phyloP scores from a whole-genome alignment of 169 alveolate species.

The Eimeria mitis region DNA sequence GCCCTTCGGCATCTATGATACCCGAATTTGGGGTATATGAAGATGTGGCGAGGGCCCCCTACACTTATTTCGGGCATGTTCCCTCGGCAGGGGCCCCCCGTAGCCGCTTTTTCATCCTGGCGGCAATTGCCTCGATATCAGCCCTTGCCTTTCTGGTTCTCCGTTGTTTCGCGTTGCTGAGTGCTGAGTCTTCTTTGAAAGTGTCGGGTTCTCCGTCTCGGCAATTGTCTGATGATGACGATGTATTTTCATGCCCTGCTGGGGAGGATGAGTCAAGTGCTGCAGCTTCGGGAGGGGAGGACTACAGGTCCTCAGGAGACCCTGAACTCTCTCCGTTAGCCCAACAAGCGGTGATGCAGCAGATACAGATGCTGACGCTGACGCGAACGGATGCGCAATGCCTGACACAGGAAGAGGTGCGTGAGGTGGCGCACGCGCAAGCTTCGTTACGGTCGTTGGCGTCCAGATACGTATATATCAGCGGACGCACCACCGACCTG shows the following conservation, averaged over 20 bases:
- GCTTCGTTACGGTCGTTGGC: not conserved
- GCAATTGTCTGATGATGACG: not conserved
- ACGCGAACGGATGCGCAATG: not conserved
- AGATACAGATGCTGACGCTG: not conserved
- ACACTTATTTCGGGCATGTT: not conserved
- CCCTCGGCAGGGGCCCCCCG: not conserved
- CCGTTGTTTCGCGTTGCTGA: not conserved
- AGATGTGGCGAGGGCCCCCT: not conserved
- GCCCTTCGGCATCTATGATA: not conserved
- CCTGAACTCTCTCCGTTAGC: no score
- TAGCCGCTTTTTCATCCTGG: not conserved
- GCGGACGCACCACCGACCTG: not conserved
- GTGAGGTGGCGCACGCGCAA: not conserved
- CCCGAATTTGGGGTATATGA: conserved; percentile 7
- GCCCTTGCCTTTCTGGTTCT: not conserved
- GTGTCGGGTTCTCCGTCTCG: not conserved
- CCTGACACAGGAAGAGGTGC: not conserved
- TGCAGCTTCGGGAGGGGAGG: not conserved
- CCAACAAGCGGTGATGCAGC: not conserved
- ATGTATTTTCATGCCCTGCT: not conserved
- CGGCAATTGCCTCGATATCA: not conserved
- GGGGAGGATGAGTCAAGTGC: not conserved
- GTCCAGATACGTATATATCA: not conserved
- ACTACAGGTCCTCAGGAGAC: not conserved
- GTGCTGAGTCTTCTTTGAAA: not conserved